Evolutionary conservation across 805 yeast genomes (phyloP), one percentile per base, ranked within the genome.

Genomic region (Yamadazyma phyllophila): DNA sequence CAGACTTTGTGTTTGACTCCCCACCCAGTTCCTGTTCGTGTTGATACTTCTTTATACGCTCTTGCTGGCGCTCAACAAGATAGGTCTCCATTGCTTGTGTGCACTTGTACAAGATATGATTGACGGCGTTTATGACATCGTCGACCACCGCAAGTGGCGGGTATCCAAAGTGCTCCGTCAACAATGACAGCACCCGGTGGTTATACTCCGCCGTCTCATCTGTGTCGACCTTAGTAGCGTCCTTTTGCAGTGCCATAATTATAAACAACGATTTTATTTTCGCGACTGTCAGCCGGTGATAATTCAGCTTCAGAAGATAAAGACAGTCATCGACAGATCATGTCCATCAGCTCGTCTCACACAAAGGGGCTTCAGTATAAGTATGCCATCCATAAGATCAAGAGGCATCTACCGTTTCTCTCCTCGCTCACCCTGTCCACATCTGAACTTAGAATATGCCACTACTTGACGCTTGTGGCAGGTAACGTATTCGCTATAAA

Each of bases 101-200:
- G 58, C 96, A 86, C 54, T 84, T 82, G 65, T 86, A 85, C 82
- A 89, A 77, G 24, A 88, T 80, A 42, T 82, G 89, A 58, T 90
- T 90, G 17, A 88, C 94, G 1, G 89, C 87, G 62, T 90, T 89
- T 54, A 90, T 88, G 10, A 91, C 83, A 57, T 88, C 96, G 56
- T 91, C 97, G 5, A 91, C 76, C 11, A 90, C 67, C 0, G 91
- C 79, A 8, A 89, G 76, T 0, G 97, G 96, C 7, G 94, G 86
- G 57, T 78, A 88, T 30, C 88, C 96, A 30, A 91, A 67, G 60
- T 90, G 96, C 64, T 90, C 97, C 1, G 96, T 86, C 41, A 91
- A 71, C 13, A 89, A 56, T 9, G 69, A 58, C 24, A 65, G 60
- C 26, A 56, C 62, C 36, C 71, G 53, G 47, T 63, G 61, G 44